Percentiles rank a stretch among this genome's conserved stretches.
phyloP scores from a whole-genome alignment of 1,139 yeast species.

The Saccharomyces hybrid region DNA sequence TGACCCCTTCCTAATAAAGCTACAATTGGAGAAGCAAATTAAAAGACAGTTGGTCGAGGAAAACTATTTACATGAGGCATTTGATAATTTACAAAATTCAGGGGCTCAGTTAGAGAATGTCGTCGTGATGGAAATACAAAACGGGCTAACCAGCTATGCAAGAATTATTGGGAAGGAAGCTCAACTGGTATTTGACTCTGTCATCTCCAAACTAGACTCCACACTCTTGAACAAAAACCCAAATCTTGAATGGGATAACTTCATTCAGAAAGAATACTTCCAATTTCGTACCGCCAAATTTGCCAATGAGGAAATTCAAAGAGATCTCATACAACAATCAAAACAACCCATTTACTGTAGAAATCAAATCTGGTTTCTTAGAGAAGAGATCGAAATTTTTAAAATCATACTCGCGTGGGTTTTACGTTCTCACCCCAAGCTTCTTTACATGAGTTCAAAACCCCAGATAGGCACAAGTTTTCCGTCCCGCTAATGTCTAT shows the following conservation, averaged over 20 bases:
- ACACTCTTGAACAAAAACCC: constrained; percentile 77
- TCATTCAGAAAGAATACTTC: constrained; percentile 57
- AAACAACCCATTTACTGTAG: constrained; percentile 60
- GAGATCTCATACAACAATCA: constrained; percentile 62
- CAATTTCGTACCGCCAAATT: constrained; percentile 67
- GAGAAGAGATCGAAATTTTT: constrained; percentile 88
- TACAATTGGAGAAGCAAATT: constrained; percentile 66
- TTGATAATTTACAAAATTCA: constrained; percentile 73
- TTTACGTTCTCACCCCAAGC: constrained; percentile 84
- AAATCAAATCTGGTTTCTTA: constrained; percentile 70
- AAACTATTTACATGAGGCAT: constrained; percentile 80
- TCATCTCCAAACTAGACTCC: constrained; percentile 58
- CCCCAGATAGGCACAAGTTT: constrained; percentile 74
- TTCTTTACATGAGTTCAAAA: constrained; percentile 84
- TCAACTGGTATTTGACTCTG: constrained; percentile 53
- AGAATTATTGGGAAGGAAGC: constrained; percentile 61
- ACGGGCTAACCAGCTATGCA: constrained; percentile 66
- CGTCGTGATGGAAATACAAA: constrained; percentile 79
- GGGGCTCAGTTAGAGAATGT: constrained; percentile 86
- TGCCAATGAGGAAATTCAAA: constrained; percentile 59
- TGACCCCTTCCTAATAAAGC: constrained; percentile 78
- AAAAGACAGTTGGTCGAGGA: constrained; percentile 75
- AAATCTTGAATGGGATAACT: constrained; percentile 82
- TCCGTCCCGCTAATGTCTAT: constrained; percentile 83
- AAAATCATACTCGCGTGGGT: constrained; percentile 81